phyloP scores from a whole-genome alignment of 352 stramenopile species.

The Phytophthora citrophthora region DNA sequence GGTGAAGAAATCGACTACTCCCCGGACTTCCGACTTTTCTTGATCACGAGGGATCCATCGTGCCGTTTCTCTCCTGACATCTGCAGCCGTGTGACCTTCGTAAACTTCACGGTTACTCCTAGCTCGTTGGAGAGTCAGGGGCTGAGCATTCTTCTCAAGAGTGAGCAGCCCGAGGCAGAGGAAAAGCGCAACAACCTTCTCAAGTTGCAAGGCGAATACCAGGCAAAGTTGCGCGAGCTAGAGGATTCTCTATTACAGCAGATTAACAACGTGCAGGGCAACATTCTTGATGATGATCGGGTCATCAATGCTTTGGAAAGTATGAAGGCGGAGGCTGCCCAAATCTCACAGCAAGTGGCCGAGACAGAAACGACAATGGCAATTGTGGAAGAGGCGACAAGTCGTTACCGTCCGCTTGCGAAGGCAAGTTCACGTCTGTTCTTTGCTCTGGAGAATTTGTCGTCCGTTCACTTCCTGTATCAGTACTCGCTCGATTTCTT shows the following conservation, averaged over 20 bases:
- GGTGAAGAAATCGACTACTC: slow-evolving; percentile 99
- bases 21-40: slow-evolving; percentile 98
- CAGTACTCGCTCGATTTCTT: slow-evolving; percentile 99
- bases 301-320: slow-evolving; percentile 99
- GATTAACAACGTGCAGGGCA: slow-evolving; percentile 98
- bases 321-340: slow-evolving; percentile 97
- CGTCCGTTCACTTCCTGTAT: slow-evolving; percentile 98
- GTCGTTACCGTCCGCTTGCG: slow-evolving; percentile 96
- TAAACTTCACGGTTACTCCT: slow-evolving; percentile 99
- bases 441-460: slow-evolving; percentile 94
- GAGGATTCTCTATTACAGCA: slow-evolving; percentile 98
- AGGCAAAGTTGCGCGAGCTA: slow-evolving; percentile 96
- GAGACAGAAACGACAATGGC: slow-evolving; percentile 86
- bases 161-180: slow-evolving; percentile 98
- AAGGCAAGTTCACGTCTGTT: slow-evolving; percentile 88
- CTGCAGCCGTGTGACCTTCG: slow-evolving; percentile 98
- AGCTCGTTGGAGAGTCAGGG: slow-evolving; percentile 98
- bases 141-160: slow-evolving; percentile 95
- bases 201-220: slow-evolving; percentile 98
- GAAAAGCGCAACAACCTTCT: slow-evolving; percentile 95
- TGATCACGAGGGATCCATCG: slow-evolving; percentile 98
- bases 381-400: slow-evolving; percentile 91
- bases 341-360: slow-evolving; percentile 94
- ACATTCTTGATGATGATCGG: slow-evolving; percentile 99
- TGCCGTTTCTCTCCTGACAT: slow-evolving; percentile 99